Evolutionary conservation across 2,329 filamentous ascomycete genomes (phyloP).

Genomic region (Cercospora citrullina): DNA sequence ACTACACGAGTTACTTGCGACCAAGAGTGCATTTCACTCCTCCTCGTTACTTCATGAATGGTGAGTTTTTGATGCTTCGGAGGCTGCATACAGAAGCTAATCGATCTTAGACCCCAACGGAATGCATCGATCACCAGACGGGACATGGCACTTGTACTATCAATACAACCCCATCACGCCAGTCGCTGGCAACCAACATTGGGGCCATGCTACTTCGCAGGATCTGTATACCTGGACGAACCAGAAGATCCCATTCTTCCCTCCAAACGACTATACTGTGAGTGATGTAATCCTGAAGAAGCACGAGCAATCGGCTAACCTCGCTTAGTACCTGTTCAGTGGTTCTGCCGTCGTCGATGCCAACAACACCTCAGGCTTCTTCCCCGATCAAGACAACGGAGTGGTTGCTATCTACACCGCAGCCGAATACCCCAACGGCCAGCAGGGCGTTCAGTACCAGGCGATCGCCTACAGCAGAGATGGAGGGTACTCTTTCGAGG

Average conservation of each 20-base stretch:
- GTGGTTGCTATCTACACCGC: conserved; percentile 63
- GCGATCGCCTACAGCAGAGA: conserved; percentile 63
- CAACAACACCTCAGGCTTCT: conserved; percentile 68
- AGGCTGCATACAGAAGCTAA: background rate
- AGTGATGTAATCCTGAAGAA: background rate
- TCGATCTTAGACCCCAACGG: conserved; percentile 63
- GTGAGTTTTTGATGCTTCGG: conserved; percentile 10
- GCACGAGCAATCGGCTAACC: background rate
- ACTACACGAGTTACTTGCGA: conserved; percentile 45
- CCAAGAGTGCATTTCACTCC: conserved; percentile 60
- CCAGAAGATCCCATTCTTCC: conserved; percentile 63
- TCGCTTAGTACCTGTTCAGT: conserved; percentile 48
- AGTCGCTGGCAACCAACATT: conserved; percentile 52
- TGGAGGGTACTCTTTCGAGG: conserved; percentile 61
- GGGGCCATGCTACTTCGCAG: conserved; percentile 64
- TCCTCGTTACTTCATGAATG: conserved; percentile 56
- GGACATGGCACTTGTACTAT: conserved; percentile 65
- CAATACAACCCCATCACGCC: conserved; percentile 57
- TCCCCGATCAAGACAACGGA: conserved; percentile 59
- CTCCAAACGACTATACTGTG: conserved; percentile 52
- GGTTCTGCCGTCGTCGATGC: conserved; percentile 60
- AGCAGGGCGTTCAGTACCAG: conserved; percentile 53
- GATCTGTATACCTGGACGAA: conserved; percentile 67
- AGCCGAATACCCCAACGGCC: conserved; percentile 37
- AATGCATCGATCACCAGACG: conserved; percentile 59